Percentiles rank a stretch among this genome's conserved stretches.
phyloP scores from a whole-genome alignment of 768 basidiomycete genomes.

The Mycena alexandri region DNA sequence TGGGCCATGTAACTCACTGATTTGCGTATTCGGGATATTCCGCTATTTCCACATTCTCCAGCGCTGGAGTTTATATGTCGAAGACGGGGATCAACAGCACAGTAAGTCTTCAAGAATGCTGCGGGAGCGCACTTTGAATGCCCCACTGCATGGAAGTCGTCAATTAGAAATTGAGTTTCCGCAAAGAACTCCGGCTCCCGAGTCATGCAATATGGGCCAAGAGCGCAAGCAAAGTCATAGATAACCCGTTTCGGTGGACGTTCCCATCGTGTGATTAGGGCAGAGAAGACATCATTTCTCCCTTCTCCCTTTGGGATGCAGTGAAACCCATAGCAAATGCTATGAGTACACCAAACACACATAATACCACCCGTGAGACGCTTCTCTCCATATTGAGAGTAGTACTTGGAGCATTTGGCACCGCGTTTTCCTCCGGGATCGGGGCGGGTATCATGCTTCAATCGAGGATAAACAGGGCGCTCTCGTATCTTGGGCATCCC shows the following conservation, averaged over 20 bases:
- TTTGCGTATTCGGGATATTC: no score
- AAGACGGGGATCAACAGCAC: no score
- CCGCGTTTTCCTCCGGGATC: conserved; percentile 29
- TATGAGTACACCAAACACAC: conserved; percentile 50
- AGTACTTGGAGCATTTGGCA: conserved; percentile 46
- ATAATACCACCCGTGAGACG: conserved; percentile 47
- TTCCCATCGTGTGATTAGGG: conserved; percentile 49
- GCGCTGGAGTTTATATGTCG: no score
- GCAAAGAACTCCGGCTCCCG: no score
- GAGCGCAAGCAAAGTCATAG: conserved; percentile 48
- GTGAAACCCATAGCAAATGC: conserved; percentile 50
- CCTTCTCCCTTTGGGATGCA: conserved; percentile 53
- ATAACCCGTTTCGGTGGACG: conserved; percentile 44
- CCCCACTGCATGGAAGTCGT: no score
- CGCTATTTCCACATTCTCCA: no score
- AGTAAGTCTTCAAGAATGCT: no score
- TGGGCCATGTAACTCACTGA: no score
- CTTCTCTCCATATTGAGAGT: conserved; percentile 43
- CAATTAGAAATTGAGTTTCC: no score
- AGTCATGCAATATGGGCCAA: no score
- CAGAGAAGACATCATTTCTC: conserved; percentile 55
- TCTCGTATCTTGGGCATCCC: conserved; percentile 46
- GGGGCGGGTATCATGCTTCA: conserved; percentile 43
- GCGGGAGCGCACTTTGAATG: no score
- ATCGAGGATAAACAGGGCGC: conserved; percentile 44